Evolutionary conservation across 192 early-diverging fungal genomes (phyloP).

Genomic region (Gaertneriomyces semiglobifer): DNA sequence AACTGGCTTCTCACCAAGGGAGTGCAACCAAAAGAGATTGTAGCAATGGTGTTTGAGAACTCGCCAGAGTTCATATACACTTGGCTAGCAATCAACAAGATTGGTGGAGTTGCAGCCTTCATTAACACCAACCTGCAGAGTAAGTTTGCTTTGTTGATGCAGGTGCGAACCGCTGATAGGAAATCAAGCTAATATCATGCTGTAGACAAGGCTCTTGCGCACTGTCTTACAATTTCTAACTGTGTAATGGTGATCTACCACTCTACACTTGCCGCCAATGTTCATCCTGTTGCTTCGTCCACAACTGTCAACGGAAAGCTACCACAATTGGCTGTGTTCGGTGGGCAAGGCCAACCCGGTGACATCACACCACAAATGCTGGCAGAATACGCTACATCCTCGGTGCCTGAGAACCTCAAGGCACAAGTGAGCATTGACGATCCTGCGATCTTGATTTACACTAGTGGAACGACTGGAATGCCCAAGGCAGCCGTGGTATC

Average conservation of each 20-base stretch:
- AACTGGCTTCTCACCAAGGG: slow-evolving; percentile 18
- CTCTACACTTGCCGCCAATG: background rate
- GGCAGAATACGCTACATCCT: background rate
- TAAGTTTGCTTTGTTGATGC: background rate
- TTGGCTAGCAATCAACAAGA: slow-evolving; percentile 55
- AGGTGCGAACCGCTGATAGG: background rate
- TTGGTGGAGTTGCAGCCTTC: slow-evolving; percentile 52
- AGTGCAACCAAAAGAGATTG: slow-evolving; percentile 32
- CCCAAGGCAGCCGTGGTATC: slow-evolving; percentile 58
- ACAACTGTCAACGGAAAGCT: background rate
- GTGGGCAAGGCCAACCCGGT: background rate
- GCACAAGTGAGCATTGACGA: slow-evolving; percentile 21
- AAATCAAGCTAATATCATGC: background rate
- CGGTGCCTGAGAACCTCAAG: background rate
- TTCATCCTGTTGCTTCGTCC: background rate
- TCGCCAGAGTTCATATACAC: slow-evolving; percentile 52
- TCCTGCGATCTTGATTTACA: slow-evolving; percentile 40
- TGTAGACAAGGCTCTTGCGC: slow-evolving; percentile 1
- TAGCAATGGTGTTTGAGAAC: slow-evolving; percentile 61
- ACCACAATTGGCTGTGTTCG: background rate
- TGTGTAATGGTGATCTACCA: slow-evolving; percentile 2
- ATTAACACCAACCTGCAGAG: slow-evolving; percentile 59
- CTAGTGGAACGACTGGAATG: slow-evolving; percentile 60
- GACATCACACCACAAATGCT: background rate
- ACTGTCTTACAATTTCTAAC: slow-evolving; percentile 1